Percentiles rank a stretch among this genome's conserved stretches.
Evolutionary conservation across 345 rosid genomes (phyloP).

Genomic region (Euclidium syriacum): DNA sequence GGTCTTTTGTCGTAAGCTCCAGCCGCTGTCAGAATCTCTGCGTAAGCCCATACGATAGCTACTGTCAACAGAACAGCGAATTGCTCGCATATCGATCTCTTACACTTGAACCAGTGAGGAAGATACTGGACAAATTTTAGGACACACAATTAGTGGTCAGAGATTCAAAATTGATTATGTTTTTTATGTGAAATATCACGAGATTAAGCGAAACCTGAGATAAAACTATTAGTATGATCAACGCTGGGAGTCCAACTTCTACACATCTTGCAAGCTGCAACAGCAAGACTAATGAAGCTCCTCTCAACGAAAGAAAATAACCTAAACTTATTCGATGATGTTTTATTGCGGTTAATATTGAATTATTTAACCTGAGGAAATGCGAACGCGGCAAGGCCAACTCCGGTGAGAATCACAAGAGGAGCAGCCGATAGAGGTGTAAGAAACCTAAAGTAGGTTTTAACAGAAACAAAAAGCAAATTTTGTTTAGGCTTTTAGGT

Average conservation of each 20-base stretch:
- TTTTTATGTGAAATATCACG: neutral
- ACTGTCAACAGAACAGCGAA: constrained; percentile 57
- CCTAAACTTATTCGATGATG: neutral
- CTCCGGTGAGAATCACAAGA: constrained; percentile 75
- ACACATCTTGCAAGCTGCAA: constrained; percentile 68
- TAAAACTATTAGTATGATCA: constrained; percentile 52
- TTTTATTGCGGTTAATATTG: neutral
- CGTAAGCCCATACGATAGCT: constrained; percentile 61
- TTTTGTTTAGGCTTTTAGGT: neutral
- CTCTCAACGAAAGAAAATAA: neutral
- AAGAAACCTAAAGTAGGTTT: constrained; percentile 51
- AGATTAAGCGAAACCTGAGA: constrained; percentile 56
- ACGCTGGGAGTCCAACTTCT: constrained; percentile 81
- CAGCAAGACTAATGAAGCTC: neutral
- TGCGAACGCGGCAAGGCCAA: constrained; percentile 62
- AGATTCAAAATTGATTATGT: neutral
- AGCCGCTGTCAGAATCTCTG: constrained; percentile 73
- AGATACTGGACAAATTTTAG: constrained; percentile 48
- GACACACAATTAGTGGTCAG: neutral
- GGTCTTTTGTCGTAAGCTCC: constrained; percentile 66
- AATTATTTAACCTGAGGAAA: constrained; percentile 64
- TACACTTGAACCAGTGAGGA: constrained; percentile 51
- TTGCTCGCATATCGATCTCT: constrained; percentile 37
- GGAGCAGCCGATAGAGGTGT: constrained; percentile 81
- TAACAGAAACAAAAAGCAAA: constrained; percentile 5